Conservation (phyloP, 768 basidiomycete genomes). For the Boletus subparvulus region DNA sequence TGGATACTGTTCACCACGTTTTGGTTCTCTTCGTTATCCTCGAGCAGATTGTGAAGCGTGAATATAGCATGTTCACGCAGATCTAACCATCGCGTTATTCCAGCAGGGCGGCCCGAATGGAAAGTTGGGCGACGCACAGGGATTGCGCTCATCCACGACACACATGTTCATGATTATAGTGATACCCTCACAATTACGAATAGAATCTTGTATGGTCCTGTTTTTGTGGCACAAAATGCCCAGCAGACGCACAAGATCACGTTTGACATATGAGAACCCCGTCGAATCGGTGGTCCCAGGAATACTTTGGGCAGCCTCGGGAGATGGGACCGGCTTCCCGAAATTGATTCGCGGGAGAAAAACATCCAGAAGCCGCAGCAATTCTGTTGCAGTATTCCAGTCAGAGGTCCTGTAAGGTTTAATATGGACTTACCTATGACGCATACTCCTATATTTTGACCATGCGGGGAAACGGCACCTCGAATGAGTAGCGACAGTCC, state of each 20-base stretch:
- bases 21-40: slow-evolving; percentile 79
- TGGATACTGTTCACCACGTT: slow-evolving; percentile 71
- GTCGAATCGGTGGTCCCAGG: slow-evolving; percentile 39
- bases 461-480: slow-evolving; percentile 39
- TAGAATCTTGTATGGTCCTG: slow-evolving; percentile 69
- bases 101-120: background rate
- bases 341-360: slow-evolving; percentile 87
- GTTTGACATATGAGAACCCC: slow-evolving; percentile 83
- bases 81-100: slow-evolving; percentile 39
- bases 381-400: slow-evolving; percentile 53
- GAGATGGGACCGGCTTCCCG: slow-evolving; percentile 51
- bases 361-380: slow-evolving; percentile 70
- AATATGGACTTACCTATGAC: slow-evolving; percentile 52
- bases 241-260: slow-evolving; percentile 87
- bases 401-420: background rate
- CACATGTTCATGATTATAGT: slow-evolving; percentile 85
- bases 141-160: slow-evolving; percentile 87
- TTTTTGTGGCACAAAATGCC: slow-evolving; percentile 70
- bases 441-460: slow-evolving; percentile 50
- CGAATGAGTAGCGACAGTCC: slow-evolving; percentile 43
- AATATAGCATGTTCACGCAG: slow-evolving; percentile 92
- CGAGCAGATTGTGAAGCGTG: slow-evolving; percentile 74
- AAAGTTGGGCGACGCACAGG: slow-evolving; percentile 59
- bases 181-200: slow-evolving; percentile 70
- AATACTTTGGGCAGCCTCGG: slow-evolving; percentile 8